Evolutionary conservation across 2,329 filamentous ascomycete species (phyloP).

Genomic region (Chaetothyriales sp.): DNA sequence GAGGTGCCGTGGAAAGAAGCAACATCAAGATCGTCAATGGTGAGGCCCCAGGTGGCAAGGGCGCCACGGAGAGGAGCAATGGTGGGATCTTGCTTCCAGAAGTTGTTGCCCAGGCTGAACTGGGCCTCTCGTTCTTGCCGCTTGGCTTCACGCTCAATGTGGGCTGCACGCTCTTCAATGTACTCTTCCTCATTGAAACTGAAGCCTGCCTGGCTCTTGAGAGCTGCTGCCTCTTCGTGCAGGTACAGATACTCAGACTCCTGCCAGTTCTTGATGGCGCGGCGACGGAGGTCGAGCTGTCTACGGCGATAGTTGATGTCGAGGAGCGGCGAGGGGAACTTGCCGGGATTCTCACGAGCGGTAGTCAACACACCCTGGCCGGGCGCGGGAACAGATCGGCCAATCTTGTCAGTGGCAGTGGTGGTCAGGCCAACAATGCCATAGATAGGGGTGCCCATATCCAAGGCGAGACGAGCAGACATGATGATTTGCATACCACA

Average conservation of each 20-base stretch:
- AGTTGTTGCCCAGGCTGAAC: conserved; percentile 87
- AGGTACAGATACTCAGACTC: conserved; percentile 88
- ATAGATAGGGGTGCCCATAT: conserved; percentile 98
- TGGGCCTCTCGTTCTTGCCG: conserved; percentile 89
- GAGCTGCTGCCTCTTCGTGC: conserved; percentile 79
- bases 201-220: conserved; percentile 60
- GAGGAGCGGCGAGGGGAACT: conserved; percentile 86
- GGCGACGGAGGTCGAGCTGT: conserved; percentile 85
- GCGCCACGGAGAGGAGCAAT: conserved; percentile 94
- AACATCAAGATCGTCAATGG: conserved; percentile 85
- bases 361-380: conserved; percentile 94
- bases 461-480: conserved; percentile 85
- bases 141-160: conserved; percentile 75
- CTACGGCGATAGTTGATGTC: conserved; percentile 96
- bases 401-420: conserved; percentile 97
- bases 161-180: conserved; percentile 63
- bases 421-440: conserved; percentile 85
- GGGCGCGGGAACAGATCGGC: conserved; percentile 87
- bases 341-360: conserved; percentile 76
- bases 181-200: conserved; percentile 72
- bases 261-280: conserved; percentile 91
- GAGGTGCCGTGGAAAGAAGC: conserved; percentile 98
- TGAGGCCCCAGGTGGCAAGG: conserved; percentile 93
- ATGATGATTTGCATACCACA: conserved; percentile 98
- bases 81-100: conserved; percentile 90